Percentiles rank a stretch among this genome's conserved stretches.
Evolutionary conservation across 2,329 filamentous ascomycete species (phyloP).

Genomic region (Epichloe gansuensis): DNA sequence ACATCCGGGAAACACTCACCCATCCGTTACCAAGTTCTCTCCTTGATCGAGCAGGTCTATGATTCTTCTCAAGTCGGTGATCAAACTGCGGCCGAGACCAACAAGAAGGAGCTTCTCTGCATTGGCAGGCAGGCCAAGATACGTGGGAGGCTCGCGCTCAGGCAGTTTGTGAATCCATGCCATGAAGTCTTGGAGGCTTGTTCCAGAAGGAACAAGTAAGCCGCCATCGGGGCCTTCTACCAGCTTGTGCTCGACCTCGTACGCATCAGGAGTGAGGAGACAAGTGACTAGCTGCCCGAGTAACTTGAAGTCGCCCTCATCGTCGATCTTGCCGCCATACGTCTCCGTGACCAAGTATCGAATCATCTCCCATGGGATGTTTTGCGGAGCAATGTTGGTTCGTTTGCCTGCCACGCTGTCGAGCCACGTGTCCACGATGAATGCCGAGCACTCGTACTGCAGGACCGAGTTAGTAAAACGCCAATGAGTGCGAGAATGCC

Average conservation of each 20-base stretch:
- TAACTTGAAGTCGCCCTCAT: slow-evolving; percentile 68
- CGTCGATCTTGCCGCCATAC: slow-evolving; percentile 95
- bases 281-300: slow-evolving; percentile 61
- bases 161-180: slow-evolving; percentile 84
- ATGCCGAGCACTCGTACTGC: slow-evolving; percentile 91
- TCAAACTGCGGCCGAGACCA: slow-evolving; percentile 72
- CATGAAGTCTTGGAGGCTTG: slow-evolving; percentile 73
- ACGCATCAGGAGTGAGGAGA: slow-evolving; percentile 76
- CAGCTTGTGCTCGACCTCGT: slow-evolving; percentile 83
- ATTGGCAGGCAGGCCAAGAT: slow-evolving; percentile 84
- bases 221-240: slow-evolving; percentile 54
- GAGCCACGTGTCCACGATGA: slow-evolving; percentile 92
- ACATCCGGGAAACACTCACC: slow-evolving; percentile 3
- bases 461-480: not conserved
- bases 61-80: slow-evolving; percentile 72
- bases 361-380: slow-evolving; percentile 95
- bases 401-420: slow-evolving; percentile 70
- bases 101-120: slow-evolving; percentile 91
- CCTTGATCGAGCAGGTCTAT: slow-evolving; percentile 85
- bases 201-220: slow-evolving; percentile 66
- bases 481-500: slow-evolving; percentile 6
- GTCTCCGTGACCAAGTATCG: slow-evolving; percentile 83
- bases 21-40: slow-evolving; percentile 72
- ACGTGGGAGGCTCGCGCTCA: slow-evolving; percentile 91
- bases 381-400: slow-evolving; percentile 84